Evolutionary conservation across 73 alveolate genomes (phyloP), one percentile per base, ranked within the genome.

Genomic region (Tetrahymena malaccensis): DNA sequence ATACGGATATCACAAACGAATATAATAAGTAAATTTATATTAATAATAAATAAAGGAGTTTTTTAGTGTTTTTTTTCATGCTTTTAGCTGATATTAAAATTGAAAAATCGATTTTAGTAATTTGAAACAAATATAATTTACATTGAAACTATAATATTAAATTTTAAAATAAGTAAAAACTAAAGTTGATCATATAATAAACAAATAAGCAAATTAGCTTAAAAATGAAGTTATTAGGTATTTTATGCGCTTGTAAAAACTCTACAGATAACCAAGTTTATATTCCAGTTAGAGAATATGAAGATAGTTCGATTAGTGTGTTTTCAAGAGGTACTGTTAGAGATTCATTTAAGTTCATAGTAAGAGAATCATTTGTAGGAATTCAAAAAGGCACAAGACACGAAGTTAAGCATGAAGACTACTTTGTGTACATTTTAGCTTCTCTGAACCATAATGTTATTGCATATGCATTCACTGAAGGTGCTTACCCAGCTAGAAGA

Each of bases 401-500:
- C 85, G 84, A 94, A 89, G 97, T 95, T 17, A 50, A 85, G 12
- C 95, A 95, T 95, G 97, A 95, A 40, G 97, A 95, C 85, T 85
- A 89, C 57, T 95, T 85, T 95, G 93, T 94, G 27, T 94, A 95
- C 35, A 95, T 95, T 4, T 55, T 95, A 94, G 95, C 95, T 25
- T 50, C 93, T 34, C 55, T 85, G 55, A 95, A 38, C 34, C 95
- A 95, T 50, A 95, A 89, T 83, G 35, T 95, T 25, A 95, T 94
- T n/a, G 97, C 94, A 0, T 95, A 95, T 55, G 97, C 97, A 43
- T 95, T 95, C 40, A 85, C 95, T 8, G 97, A 95, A 85, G 43
- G 94, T 43, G 97, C 85, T 1, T 95, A 95, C 35, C 97, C 89
- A 19, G 89, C 97, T 7, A 95, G 93, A 57, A 95, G 97, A 95